phyloP scores from a whole-genome alignment of 805 yeast genomes.

The Candida orba region DNA sequence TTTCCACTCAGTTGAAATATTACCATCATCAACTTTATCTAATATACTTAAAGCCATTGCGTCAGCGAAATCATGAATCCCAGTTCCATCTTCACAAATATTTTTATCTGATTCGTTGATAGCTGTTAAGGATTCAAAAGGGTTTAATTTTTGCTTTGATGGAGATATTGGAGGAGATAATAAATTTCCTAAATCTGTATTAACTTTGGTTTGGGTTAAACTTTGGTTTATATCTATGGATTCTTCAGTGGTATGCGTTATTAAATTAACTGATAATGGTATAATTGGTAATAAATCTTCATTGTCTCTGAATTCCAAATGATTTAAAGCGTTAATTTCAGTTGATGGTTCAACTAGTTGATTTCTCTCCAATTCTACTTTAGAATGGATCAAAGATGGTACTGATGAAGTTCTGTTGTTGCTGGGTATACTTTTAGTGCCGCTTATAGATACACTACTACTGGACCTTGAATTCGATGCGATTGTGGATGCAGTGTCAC shows the following conservation, averaged over 20 bases:
- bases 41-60: constrained; percentile 23
- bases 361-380: background rate
- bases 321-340: background rate
- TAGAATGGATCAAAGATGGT: background rate
- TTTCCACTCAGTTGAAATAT: constrained; percentile 18
- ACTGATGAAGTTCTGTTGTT: background rate
- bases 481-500: background rate
- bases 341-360: background rate
- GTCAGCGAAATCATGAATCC: constrained; percentile 20
- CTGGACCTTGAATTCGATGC: background rate
- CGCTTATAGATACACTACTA: background rate
- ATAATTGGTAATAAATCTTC: constrained; percentile 3
- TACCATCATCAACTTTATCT: constrained; percentile 19
- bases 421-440: too few relatives aligned
- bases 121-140: constrained; percentile 11
- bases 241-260: background rate
- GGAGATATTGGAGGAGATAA: constrained; percentile 13
- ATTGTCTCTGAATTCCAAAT: constrained; percentile 1
- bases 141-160: constrained; percentile 4
- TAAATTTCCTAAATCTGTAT: constrained; percentile 1
- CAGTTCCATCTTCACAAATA: background rate
- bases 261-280: background rate
- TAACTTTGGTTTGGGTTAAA: background rate
- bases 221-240: background rate
- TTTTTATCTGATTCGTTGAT: background rate